Evolutionary conservation across 2,329 filamentous ascomycete species (phyloP).

Genomic region (Xylaria sp.): DNA sequence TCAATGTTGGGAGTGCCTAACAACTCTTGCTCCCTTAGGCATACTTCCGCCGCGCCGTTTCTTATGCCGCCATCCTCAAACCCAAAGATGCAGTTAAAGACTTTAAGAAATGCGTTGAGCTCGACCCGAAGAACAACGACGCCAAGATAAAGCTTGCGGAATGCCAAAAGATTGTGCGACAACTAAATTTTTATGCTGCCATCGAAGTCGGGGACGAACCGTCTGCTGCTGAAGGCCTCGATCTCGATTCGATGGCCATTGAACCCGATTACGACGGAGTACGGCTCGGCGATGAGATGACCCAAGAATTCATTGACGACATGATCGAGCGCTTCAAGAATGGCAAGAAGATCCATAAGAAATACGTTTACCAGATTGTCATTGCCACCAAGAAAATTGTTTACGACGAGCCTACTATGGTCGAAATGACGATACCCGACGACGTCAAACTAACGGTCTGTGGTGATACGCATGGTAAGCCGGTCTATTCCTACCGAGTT

Average conservation of each 20-base stretch:
- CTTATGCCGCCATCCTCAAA: slow-evolving; percentile 87
- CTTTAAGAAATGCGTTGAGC: slow-evolving; percentile 87
- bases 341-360: slow-evolving; percentile 92
- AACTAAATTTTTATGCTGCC: slow-evolving; percentile 89
- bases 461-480: slow-evolving; percentile 90
- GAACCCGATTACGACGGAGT: slow-evolving; percentile 87
- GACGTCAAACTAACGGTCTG: slow-evolving; percentile 88
- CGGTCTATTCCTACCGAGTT: neutral
- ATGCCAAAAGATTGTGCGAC: slow-evolving; percentile 92
- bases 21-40: slow-evolving; percentile 59
- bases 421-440: slow-evolving; percentile 82
- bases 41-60: slow-evolving; percentile 91
- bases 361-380: slow-evolving; percentile 98
- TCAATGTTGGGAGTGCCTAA: slow-evolving; percentile 13
- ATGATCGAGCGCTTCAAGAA: slow-evolving; percentile 96
- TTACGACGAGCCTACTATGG: slow-evolving; percentile 94
- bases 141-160: slow-evolving; percentile 89
- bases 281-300: slow-evolving; percentile 81
- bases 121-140: slow-evolving; percentile 87
- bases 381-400: slow-evolving; percentile 88
- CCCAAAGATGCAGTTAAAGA: slow-evolving; percentile 89
- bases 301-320: slow-evolving; percentile 94
- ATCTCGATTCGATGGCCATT: slow-evolving; percentile 83
- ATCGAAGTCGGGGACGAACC: slow-evolving; percentile 94
- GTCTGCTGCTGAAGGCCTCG: slow-evolving; percentile 87